phyloP scores from a whole-genome alignment of 2,329 filamentous ascomycete genomes.

The Fusarium torreyae region DNA sequence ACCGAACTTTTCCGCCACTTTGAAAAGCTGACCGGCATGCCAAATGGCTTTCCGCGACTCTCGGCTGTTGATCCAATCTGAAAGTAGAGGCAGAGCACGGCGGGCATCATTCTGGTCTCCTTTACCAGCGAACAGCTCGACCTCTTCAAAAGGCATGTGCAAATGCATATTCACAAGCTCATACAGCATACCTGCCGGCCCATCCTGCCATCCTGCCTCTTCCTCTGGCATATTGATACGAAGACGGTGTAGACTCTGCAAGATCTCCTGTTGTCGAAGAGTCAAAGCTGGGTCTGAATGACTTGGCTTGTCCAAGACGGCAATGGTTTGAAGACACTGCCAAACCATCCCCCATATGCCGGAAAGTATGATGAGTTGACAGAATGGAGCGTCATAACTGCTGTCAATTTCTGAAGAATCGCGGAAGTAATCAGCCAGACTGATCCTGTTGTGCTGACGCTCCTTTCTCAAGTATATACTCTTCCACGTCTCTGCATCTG shows the following conservation, averaged over 20 bases:
- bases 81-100: not conserved
- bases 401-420: not conserved
- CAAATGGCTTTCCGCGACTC: constrained; percentile 6
- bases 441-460: not conserved
- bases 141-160: not conserved
- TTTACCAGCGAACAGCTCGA: constrained; percentile 4
- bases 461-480: not conserved
- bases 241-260: not conserved
- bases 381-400: not conserved
- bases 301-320: not conserved
- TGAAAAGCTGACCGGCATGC: not conserved
- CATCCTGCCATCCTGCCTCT: not conserved
- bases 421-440: not conserved
- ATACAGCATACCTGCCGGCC: not conserved
- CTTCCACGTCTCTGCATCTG: constrained; percentile 2
- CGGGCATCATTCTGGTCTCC: constrained; percentile 3
- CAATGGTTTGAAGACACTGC: constrained; percentile 6
- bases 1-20: not conserved
- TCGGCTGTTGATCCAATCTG: not conserved
- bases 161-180: not conserved
- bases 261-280: constrained; percentile 1
- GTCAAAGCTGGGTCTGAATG: constrained; percentile 4
- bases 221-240: not conserved
- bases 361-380: not conserved
- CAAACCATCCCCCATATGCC: constrained; percentile 15